phyloP scores from a whole-genome alignment of 2,329 filamentous ascomycete genomes.

The Talaromyces amestolkiae region DNA sequence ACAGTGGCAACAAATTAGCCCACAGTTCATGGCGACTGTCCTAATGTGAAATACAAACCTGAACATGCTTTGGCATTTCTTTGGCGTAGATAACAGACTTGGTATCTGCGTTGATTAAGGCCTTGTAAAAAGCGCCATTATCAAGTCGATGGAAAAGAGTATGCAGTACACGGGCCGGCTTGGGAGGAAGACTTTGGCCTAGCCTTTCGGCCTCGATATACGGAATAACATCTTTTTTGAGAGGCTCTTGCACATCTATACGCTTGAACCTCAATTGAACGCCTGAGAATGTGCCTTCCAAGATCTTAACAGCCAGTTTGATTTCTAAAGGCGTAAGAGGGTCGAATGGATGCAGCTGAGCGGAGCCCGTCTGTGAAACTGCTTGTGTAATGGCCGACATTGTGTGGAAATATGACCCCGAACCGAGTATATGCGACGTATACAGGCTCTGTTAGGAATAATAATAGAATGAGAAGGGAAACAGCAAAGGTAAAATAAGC shows the following conservation, averaged over 20 bases:
- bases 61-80: conserved; percentile 48
- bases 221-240: conserved; percentile 58
- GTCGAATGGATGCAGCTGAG: conserved; percentile 40
- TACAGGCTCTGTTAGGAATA: background rate
- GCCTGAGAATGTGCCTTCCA: conserved; percentile 38
- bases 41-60: conserved; percentile 30
- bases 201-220: conserved; percentile 63
- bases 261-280: conserved; percentile 57
- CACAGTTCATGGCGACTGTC: background rate
- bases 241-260: conserved; percentile 64
- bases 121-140: conserved; percentile 44
- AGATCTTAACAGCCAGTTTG: conserved; percentile 38
- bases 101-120: conserved; percentile 41
- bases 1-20: conserved; percentile 29
- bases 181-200: conserved; percentile 48
- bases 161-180: conserved; percentile 54
- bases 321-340: conserved; percentile 42
- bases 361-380: conserved; percentile 21
- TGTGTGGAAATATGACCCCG: background rate
- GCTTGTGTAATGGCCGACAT: conserved; percentile 16
- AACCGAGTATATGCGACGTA: background rate
- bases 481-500: background rate
- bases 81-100: conserved; percentile 37
- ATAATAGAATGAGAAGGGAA: background rate
- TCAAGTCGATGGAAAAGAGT: conserved; percentile 48